Percentiles rank a stretch among this genome's conserved stretches.
Evolutionary conservation across 768 basidiomycete species (phyloP).

Genomic region (Auriscalpium microsporum): DNA sequence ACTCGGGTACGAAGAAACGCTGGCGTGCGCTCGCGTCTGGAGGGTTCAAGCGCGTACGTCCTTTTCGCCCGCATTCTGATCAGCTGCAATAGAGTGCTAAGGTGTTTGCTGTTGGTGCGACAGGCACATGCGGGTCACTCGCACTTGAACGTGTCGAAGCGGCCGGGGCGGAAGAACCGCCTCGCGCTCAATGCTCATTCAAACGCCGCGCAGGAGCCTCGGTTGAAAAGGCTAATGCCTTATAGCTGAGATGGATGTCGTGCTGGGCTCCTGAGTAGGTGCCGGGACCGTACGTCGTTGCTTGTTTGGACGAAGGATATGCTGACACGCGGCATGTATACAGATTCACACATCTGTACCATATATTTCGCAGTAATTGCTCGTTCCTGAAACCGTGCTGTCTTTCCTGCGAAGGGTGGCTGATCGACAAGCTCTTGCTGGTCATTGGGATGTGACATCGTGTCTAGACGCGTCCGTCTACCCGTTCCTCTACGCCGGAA

Average conservation of each 20-base stretch:
- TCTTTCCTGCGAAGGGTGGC: too few relatives aligned
- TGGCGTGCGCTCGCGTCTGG: conserved; percentile 62
- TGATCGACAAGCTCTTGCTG: too few relatives aligned
- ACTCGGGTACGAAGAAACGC: conserved; percentile 75
- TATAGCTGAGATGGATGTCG: conserved; percentile 38
- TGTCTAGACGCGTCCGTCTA: too few relatives aligned
- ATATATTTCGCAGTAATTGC: too few relatives aligned
- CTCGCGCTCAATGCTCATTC: conserved; percentile 63
- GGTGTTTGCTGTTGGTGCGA: background rate
- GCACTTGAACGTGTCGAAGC: conserved; percentile 66
- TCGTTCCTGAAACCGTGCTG: too few relatives aligned
- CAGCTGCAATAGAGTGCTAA: background rate
- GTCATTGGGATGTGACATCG: too few relatives aligned
- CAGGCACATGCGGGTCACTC: conserved; percentile 66
- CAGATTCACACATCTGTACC: too few relatives aligned
- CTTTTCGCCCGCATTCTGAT: background rate
- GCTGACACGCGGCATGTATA: too few relatives aligned
- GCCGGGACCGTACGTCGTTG: too few relatives aligned
- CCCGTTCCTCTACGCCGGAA: too few relatives aligned
- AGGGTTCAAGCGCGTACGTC: conserved; percentile 66
- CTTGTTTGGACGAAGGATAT: too few relatives aligned
- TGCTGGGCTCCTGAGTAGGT: too few relatives aligned
- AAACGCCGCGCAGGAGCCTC: conserved; percentile 51
- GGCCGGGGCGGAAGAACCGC: conserved; percentile 54
- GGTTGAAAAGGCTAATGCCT: conserved; percentile 64